Conservation (phyloP, 768 basidiomycete genomes). For the Boletus eberwhitei region DNA sequence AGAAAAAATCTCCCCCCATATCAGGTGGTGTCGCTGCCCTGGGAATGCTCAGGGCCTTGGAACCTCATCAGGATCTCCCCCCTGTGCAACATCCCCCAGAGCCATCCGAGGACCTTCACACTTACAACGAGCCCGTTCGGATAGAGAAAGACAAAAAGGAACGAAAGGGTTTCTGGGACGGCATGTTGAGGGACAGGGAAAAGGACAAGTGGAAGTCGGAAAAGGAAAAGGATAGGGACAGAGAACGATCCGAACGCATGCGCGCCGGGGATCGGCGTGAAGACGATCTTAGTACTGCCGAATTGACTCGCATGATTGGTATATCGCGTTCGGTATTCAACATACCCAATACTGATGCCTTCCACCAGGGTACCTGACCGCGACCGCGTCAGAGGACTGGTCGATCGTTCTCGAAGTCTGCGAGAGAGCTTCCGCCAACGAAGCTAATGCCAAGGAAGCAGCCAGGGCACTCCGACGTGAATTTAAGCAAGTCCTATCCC, state of each 20-base stretch:
- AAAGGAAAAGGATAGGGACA: constrained; percentile 38
- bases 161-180: constrained; percentile 55
- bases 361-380: constrained; percentile 64
- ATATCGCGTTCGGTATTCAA: constrained; percentile 8
- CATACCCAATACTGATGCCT: not conserved
- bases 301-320: constrained; percentile 74
- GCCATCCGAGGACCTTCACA: constrained; percentile 30
- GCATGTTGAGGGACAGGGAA: constrained; percentile 34
- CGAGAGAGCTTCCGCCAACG: constrained; percentile 72
- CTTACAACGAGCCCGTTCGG: constrained; percentile 21
- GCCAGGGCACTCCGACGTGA: constrained; percentile 77
- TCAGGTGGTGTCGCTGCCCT: constrained; percentile 26
- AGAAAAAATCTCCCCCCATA: constrained; percentile 31
- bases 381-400: constrained; percentile 81
- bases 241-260: constrained; percentile 29
- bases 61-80: constrained; percentile 42
- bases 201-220: constrained; percentile 30
- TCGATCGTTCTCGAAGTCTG: constrained; percentile 79
- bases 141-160: constrained; percentile 46
- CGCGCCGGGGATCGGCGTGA: constrained; percentile 31
- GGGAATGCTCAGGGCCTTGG: constrained; percentile 44
- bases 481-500: constrained; percentile 60
- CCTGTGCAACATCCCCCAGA: constrained; percentile 21
- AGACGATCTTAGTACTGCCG: constrained; percentile 47
- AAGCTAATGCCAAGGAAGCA: constrained; percentile 78